Evolutionary conservation across 306 rosid genomes (phyloP).

Genomic region (Castanea mollissima): DNA sequence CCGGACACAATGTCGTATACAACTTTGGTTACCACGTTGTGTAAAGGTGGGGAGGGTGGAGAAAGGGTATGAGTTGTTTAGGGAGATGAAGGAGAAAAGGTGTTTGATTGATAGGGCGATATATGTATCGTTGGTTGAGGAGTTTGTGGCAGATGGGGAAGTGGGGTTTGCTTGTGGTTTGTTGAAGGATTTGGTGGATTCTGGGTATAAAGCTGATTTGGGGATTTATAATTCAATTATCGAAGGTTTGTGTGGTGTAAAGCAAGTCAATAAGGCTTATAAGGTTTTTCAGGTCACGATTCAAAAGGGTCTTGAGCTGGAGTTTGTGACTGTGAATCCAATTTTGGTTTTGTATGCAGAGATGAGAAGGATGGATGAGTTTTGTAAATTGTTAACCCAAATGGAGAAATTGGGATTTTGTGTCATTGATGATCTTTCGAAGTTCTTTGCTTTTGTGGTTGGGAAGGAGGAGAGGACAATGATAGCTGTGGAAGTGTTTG

Average conservation of each 20-base stretch:
- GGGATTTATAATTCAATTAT: slow-evolving; percentile 70
- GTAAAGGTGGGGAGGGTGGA: slow-evolving; percentile 56
- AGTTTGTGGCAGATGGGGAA: slow-evolving; percentile 53
- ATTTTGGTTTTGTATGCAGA: slow-evolving; percentile 53
- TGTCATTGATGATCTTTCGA: slow-evolving; percentile 47
- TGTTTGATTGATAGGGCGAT: slow-evolving; percentile 73
- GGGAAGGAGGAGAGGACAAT: slow-evolving; percentile 45
- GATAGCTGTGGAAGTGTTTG: slow-evolving; percentile 50
- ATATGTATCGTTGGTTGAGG: slow-evolving; percentile 60
- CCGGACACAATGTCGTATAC: slow-evolving; percentile 58
- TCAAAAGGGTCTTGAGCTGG: slow-evolving; percentile 59
- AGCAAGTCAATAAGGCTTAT: slow-evolving; percentile 58
- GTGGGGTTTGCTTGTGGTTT: slow-evolving; percentile 65
- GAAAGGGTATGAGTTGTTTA: slow-evolving; percentile 65
- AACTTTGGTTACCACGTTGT: slow-evolving; percentile 59
- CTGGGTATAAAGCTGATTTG: slow-evolving; percentile 74
- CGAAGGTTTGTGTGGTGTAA: slow-evolving; percentile 63
- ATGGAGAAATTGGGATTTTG: slow-evolving; percentile 55
- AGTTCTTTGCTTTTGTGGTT: slow-evolving; percentile 49
- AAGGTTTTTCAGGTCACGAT: slow-evolving; percentile 63
- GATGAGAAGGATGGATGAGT: slow-evolving; percentile 44
- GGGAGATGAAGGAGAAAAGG: slow-evolving; percentile 77
- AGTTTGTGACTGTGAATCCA: slow-evolving; percentile 51
- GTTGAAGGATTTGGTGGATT: slow-evolving; percentile 68
- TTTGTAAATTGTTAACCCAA: slow-evolving; percentile 50